Conservation (phyloP, 1,139 yeast species). For the Diutina siamensis region DNA sequence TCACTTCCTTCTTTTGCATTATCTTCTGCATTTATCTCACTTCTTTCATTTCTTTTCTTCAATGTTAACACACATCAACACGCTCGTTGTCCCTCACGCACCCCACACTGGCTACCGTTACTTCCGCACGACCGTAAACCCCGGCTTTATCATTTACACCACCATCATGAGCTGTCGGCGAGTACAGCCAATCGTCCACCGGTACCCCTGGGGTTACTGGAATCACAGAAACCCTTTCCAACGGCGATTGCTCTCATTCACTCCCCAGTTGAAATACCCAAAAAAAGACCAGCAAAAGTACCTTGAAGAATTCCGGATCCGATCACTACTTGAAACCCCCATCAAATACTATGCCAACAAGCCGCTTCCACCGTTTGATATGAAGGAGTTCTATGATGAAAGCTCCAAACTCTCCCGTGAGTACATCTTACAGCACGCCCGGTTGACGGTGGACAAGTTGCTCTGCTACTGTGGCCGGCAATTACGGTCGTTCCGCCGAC, state of each 20-base stretch:
- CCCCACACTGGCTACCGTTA: too few relatives aligned
- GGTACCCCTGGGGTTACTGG: not conserved
- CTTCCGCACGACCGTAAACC: not conserved
- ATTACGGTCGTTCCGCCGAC: conserved; percentile 51
- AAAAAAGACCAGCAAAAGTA: conserved; percentile 4
- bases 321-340: conserved; percentile 41
- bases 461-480: conserved; percentile 40
- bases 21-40: too few relatives aligned
- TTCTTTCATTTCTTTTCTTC: too few relatives aligned
- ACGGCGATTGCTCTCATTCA: not conserved
- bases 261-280: not conserved
- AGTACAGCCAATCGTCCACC: not conserved
- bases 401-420: conserved; percentile 23
- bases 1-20: too few relatives aligned
- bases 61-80: too few relatives aligned
- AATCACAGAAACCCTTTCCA: not conserved
- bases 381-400: conserved; percentile 32
- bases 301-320: conserved; percentile 31
- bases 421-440: conserved; percentile 25
- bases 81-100: too few relatives aligned
- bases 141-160: not conserved
- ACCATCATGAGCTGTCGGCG: not conserved
- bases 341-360: conserved; percentile 37
- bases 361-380: conserved; percentile 36
- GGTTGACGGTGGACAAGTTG: conserved; percentile 32